Evolutionary conservation across 805 yeast species (phyloP), one percentile per base, ranked within the genome.

Genomic region (Hanseniaspora meyeri): DNA sequence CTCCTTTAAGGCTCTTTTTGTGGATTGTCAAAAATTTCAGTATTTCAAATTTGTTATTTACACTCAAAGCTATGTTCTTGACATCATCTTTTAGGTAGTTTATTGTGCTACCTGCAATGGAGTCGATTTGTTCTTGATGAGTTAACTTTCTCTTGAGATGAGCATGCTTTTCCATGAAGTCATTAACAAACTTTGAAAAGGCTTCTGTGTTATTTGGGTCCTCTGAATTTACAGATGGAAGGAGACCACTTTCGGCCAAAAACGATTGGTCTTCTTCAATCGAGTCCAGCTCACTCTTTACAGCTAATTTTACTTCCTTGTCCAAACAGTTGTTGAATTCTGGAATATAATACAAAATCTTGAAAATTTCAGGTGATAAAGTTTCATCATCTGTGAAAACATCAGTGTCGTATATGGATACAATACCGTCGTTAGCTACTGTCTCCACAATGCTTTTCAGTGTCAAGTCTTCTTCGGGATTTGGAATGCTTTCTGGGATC

Each of bases 221-320:
- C 1, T 24, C 14, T 7, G 8, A 16, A 4, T 11, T 20, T 16
- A 24, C 2, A 8, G 31, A 4, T 9, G 45, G 12, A 16, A 12
- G n/a, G 6, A 42, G 16, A 11, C 45, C 45, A 24, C 17, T 42
- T 60, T 68, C 71, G 53, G 65, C 64, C 55, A 68, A 60, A 20
- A 46, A 46, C 14, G 12, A 11, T 32, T 31, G 27, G 19, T 46
- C 40, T 10, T 46, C 39, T 11, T 46, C 8, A 4, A 46, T 12
- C 0, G 29, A 19, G 1, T 32, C 49, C n/a, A 46, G 4, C 19
- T 46, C 49, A 4, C 4, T 12, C 14, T 46, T 32, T 9, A 46
- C 24, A 5, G 16, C 10, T 46, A 7, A 19, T 19, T 31, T 34
- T 17, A 46, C n/a, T 24, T 46, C 40, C 3, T 34, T 27, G 9